A percentile compares a stretch with the other conserved stretches of the same genome.
Evolutionary conservation across 2,329 filamentous ascomycete species (phyloP).

Genomic region (Bisporella sp.): DNA sequence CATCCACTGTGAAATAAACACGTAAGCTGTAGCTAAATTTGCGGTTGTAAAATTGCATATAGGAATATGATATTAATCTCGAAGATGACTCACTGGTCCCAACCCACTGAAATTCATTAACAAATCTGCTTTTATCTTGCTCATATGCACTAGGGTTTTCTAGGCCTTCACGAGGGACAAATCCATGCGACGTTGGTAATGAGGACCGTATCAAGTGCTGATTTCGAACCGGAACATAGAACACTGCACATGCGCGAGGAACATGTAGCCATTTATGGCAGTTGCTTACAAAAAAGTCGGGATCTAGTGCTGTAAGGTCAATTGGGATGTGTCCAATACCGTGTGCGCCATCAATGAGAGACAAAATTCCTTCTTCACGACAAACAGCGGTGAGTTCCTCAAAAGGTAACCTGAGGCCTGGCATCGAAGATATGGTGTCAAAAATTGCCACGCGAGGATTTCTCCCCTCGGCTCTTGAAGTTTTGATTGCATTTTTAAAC

Average conservation of each 20-base stretch:
- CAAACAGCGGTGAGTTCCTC: slow-evolving; percentile 59
- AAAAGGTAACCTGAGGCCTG: slow-evolving; percentile 75
- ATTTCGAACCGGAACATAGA: not conserved
- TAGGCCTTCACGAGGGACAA: slow-evolving; percentile 37
- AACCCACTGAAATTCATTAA: slow-evolving; percentile 67
- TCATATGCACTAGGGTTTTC: too few relatives aligned
- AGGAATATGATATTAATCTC: too few relatives aligned
- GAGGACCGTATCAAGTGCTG: not conserved
- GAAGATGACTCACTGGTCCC: slow-evolving; percentile 38
- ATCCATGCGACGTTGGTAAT: slow-evolving; percentile 56
- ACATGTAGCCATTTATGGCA: slow-evolving; percentile 87
- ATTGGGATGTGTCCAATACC: slow-evolving; percentile 72
- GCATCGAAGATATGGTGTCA: slow-evolving; percentile 73
- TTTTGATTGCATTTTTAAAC: slow-evolving; percentile 53
- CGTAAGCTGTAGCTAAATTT: too few relatives aligned
- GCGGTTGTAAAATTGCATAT: too few relatives aligned
- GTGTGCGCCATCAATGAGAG: slow-evolving; percentile 73
- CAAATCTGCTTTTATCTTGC: slow-evolving; percentile 43
- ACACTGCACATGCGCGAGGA: slow-evolving; percentile 65
- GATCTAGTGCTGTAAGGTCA: slow-evolving; percentile 57
- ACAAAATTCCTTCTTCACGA: slow-evolving; percentile 59
- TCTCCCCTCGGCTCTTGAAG: slow-evolving; percentile 47
- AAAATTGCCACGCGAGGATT: slow-evolving; percentile 64
- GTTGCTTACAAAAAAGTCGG: slow-evolving; percentile 84
- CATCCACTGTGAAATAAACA: slow-evolving; percentile 47